phyloP scores from a whole-genome alignment of 1,284 basidiomycete species.

The Fistulina hepatica region DNA sequence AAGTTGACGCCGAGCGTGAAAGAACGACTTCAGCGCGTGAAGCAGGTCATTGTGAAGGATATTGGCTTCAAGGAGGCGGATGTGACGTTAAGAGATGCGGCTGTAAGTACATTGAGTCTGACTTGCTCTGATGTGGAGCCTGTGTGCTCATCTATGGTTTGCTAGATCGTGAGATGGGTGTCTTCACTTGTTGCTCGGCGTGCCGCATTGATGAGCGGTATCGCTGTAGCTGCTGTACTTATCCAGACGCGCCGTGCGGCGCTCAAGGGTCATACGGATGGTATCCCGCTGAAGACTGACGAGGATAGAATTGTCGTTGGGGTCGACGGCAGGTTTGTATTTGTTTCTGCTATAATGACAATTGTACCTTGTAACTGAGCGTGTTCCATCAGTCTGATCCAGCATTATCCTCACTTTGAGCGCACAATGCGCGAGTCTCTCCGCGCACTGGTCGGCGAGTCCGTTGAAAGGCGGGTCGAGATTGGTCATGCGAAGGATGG shows the following conservation, averaged over 20 bases:
- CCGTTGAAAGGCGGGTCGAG: constrained; percentile 68
- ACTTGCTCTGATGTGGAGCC: background rate
- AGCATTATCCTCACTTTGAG: constrained; percentile 85
- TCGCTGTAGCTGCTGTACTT: constrained; percentile 80
- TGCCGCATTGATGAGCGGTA: constrained; percentile 76
- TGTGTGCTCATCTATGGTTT: background rate
- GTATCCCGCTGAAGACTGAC: constrained; percentile 30
- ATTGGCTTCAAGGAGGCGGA: constrained; percentile 46
- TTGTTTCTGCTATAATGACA: background rate
- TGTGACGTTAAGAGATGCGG: constrained; percentile 57
- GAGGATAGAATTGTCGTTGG: constrained; percentile 63
- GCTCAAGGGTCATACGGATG: constrained; percentile 28
- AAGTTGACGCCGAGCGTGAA: constrained; percentile 22
- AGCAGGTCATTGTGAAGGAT: constrained; percentile 47
- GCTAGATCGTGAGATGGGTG: constrained; percentile 67
- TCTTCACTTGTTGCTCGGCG: constrained; percentile 70
- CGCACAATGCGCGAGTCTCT: constrained; percentile 65
- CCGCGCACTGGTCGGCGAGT: constrained; percentile 63
- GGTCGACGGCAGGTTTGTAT: constrained; percentile 73
- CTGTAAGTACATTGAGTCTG: constrained; percentile 27
- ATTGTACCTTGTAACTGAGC: background rate
- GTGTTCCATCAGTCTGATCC: constrained; percentile 54
- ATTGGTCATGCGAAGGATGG: constrained; percentile 96
- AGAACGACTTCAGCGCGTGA: constrained; percentile 39
- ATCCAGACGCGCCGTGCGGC: constrained; percentile 65